These are phyloP conservation scores for Silene latifolia DNA, from an alignment of 148 eudicot species.

Conservation along the genomic window DNA sequence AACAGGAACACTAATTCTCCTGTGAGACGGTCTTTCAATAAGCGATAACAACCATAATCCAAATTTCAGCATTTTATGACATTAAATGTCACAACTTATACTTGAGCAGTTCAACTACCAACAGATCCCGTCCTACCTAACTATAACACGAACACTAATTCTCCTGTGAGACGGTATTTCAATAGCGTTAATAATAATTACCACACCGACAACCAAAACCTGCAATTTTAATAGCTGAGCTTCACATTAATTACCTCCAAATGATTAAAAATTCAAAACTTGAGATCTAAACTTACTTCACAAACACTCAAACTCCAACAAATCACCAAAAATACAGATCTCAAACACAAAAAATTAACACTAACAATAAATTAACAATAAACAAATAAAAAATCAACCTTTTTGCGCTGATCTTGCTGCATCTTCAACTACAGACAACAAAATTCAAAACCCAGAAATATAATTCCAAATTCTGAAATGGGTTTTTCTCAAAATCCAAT, in stretches of 20 bases:
- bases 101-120: slow-evolving; percentile 15
- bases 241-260: slow-evolving; percentile 1
- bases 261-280: background rate
- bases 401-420: slow-evolving; percentile 70
- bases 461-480: background rate
- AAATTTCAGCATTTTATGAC: background rate
- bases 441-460: slow-evolving; percentile 8
- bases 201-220: too few species aligned
- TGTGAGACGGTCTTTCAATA: background rate
- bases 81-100: slow-evolving; percentile 2
- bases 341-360: background rate
- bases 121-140: slow-evolving; percentile 9
- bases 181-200: too few species aligned
- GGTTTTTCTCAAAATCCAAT: background rate
- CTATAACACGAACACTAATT: background rate
- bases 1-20: too few species aligned
- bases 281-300: slow-evolving; percentile 28
- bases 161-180: background rate
- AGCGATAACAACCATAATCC: background rate
- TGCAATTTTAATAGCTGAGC: background rate
- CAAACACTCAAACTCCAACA: slow-evolving; percentile 17
- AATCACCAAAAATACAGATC: background rate
- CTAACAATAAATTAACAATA: background rate
- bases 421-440: slow-evolving; percentile 21
- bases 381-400: slow-evolving; percentile 32